Conservation (phyloP, 805 yeast species). For the Cyberlindnera galapagoensis region DNA sequence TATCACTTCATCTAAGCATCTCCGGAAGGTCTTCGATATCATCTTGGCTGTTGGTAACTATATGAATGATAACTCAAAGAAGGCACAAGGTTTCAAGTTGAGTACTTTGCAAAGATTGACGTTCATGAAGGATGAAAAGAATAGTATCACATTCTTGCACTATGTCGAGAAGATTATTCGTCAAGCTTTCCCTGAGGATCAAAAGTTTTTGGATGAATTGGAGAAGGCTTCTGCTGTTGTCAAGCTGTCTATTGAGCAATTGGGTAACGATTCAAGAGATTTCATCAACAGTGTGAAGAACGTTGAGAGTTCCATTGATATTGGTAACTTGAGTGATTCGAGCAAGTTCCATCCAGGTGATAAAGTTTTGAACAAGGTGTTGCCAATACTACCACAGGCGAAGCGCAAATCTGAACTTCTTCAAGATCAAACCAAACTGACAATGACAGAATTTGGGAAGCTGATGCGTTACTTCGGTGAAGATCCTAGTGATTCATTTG, state of each 20-base stretch:
- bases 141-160: constrained; percentile 65
- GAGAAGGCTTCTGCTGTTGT: constrained; percentile 45
- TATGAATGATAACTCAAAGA: constrained; percentile 67
- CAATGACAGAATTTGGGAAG: constrained; percentile 47
- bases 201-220: constrained; percentile 56
- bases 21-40: constrained; percentile 54
- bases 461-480: constrained; percentile 71
- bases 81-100: constrained; percentile 65
- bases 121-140: constrained; percentile 62
- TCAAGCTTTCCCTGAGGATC: constrained; percentile 55
- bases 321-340: constrained; percentile 60
- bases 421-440: constrained; percentile 41
- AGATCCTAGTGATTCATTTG: constrained; percentile 44
- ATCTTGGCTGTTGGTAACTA: constrained; percentile 71
- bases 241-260: constrained; percentile 55
- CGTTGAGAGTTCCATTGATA: constrained; percentile 46
- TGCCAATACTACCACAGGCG: constrained; percentile 49
- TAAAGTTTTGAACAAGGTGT: constrained; percentile 45
- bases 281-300: constrained; percentile 43
- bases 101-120: constrained; percentile 63
- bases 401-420: constrained; percentile 45
- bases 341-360: constrained; percentile 63
- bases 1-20: constrained; percentile 44
- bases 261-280: constrained; percentile 53
- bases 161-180: constrained; percentile 68